Evolutionary conservation across 768 basidiomycete genomes (phyloP).

Genomic region (Fomitopsis pulvina): DNA sequence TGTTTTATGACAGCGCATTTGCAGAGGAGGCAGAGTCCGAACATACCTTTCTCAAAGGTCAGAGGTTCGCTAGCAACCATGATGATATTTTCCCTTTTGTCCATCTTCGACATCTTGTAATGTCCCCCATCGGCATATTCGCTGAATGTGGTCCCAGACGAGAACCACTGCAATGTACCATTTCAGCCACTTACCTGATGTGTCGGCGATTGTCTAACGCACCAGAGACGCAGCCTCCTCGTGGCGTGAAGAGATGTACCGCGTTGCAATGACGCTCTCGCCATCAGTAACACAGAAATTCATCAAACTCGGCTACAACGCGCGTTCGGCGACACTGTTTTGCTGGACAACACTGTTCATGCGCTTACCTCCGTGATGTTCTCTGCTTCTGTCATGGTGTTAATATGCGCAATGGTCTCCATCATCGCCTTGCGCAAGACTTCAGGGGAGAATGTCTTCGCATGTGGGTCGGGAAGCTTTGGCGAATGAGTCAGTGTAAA

Average conservation of each 20-base stretch:
- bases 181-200: neutral
- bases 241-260: slow-evolving; percentile 88
- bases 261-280: slow-evolving; percentile 85
- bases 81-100: slow-evolving; percentile 95
- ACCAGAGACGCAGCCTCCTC: slow-evolving; percentile 92
- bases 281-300: slow-evolving; percentile 98
- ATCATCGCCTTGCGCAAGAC: slow-evolving; percentile 81
- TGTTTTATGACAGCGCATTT: no score
- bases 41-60: slow-evolving; percentile 87
- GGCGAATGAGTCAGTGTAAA: neutral
- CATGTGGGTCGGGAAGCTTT: slow-evolving; percentile 80
- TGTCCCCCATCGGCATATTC: slow-evolving; percentile 86
- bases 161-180: slow-evolving; percentile 69
- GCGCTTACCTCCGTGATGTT: slow-evolving; percentile 59
- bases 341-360: neutral
- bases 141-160: slow-evolving; percentile 90
- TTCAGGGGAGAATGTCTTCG: slow-evolving; percentile 64
- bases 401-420: slow-evolving; percentile 77
- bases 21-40: slow-evolving; percentile 5
- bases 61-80: slow-evolving; percentile 93
- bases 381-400: slow-evolving; percentile 65
- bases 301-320: slow-evolving; percentile 70
- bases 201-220: slow-evolving; percentile 12
- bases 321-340: neutral
- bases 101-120: slow-evolving; percentile 92